Percentiles rank a stretch among this genome's conserved stretches.
phyloP scores from a whole-genome alignment of 345 rosid species.

The Boechera divaricarpa region DNA sequence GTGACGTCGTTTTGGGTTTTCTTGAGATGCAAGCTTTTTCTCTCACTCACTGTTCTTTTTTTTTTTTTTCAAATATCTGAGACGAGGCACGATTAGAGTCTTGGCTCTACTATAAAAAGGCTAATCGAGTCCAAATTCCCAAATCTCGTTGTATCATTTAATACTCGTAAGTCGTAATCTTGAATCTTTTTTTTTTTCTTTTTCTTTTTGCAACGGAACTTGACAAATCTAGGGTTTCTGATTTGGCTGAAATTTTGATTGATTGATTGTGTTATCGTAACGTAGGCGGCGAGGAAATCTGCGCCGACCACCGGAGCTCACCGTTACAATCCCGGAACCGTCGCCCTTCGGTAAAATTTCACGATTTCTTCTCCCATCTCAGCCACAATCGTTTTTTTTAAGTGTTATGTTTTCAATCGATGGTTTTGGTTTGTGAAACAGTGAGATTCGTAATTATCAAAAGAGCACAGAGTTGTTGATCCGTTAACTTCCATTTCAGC shows the following conservation, averaged over 20 bases:
- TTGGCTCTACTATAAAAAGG: too few species aligned
- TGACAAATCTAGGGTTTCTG: constrained; percentile 3
- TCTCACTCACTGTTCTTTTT: too few species aligned
- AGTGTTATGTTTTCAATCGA: background rate
- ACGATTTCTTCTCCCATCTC: background rate
- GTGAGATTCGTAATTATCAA: constrained; percentile 65
- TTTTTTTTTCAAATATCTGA: too few species aligned
- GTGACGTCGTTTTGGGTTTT: too few species aligned
- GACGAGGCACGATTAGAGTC: too few species aligned
- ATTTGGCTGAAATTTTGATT: background rate
- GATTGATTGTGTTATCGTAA: background rate
- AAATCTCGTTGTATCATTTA: too few species aligned
- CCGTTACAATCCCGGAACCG: constrained; percentile 75
- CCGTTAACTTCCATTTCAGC: constrained; percentile 72
- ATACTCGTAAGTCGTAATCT: too few species aligned
- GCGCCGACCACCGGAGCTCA: constrained; percentile 73
- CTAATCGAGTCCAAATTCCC: too few species aligned
- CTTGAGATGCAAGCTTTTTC: too few species aligned
- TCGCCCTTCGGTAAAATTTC: constrained; percentile 61
- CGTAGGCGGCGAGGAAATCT: constrained; percentile 75
- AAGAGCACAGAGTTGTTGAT: constrained; percentile 78
- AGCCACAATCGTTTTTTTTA: background rate
- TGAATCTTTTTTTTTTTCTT: too few species aligned
- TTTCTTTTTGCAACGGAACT: background rate
- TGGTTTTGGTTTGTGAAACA: constrained; percentile 16